These are phyloP conservation scores for Leishmania braziliensis DNA, from an alignment of 208 protist species.

Conservation along the genomic window DNA sequence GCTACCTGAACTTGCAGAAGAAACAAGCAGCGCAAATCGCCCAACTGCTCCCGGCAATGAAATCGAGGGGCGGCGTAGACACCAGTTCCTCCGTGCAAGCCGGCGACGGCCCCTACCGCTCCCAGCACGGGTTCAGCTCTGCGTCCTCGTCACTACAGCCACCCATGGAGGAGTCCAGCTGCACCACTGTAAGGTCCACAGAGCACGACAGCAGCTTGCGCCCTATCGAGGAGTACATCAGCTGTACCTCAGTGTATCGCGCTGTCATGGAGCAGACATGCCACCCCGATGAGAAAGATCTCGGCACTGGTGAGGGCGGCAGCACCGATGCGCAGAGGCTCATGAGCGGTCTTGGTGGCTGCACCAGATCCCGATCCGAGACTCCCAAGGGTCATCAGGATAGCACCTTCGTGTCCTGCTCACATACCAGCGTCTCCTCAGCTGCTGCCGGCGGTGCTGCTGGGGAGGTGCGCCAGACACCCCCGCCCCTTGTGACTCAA, in stretches of 20 bases:
- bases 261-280: slow-evolving; percentile 5
- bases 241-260: slow-evolving; percentile 48
- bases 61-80: neutral
- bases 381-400: neutral
- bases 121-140: neutral
- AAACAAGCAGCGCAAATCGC: slow-evolving; percentile 41
- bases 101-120: neutral
- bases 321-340: neutral
- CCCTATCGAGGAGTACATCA: slow-evolving; percentile 69
- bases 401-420: neutral
- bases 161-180: neutral
- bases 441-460: neutral
- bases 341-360: neutral
- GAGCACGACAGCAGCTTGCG: slow-evolving; percentile 2
- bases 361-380: neutral
- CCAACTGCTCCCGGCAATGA: neutral
- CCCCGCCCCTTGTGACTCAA: neutral
- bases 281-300: too few relatives aligned
- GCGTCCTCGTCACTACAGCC: slow-evolving; percentile 9
- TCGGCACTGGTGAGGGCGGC: neutral
- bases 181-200: neutral
- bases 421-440: neutral
- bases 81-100: neutral
- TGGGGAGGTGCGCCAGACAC: neutral
- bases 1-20: slow-evolving; percentile 42